Evolutionary conservation across 2,329 filamentous ascomycete species (phyloP).

Genomic region (Pestalotiopsis sp.): DNA sequence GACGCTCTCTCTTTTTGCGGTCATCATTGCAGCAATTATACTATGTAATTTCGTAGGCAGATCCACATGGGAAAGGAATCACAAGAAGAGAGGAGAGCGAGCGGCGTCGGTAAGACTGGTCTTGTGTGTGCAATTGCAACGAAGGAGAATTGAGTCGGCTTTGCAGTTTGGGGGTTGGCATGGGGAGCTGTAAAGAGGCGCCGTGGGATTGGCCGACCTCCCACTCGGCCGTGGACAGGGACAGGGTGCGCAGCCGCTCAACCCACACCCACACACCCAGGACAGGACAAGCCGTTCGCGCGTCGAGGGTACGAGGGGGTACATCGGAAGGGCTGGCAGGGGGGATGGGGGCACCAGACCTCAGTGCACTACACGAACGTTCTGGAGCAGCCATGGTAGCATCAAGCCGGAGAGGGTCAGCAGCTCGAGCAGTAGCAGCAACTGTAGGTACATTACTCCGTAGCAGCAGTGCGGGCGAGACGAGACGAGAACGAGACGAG

Average conservation of each 20-base stretch:
- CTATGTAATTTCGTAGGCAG: constrained; percentile 8
- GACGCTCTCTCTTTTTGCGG: not conserved
- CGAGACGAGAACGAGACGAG: not conserved
- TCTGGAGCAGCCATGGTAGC: not conserved
- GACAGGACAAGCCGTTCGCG: not conserved
- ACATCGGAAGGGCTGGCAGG: not conserved
- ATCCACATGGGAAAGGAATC: not conserved
- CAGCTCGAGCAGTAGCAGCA: not conserved
- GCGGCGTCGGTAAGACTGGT: constrained; percentile 3
- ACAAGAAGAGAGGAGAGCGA: not conserved
- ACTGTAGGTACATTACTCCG: not conserved
- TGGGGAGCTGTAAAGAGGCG: constrained; percentile 4
- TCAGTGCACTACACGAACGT: not conserved
- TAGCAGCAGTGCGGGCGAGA: not conserved
- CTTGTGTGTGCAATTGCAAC: constrained; percentile 8
- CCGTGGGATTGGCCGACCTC: constrained; percentile 11
- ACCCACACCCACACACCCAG: not conserved
- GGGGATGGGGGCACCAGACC: not conserved
- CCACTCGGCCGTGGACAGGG: constrained; percentile 14
- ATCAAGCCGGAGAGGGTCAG: too few relatives aligned
- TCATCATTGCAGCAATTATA: constrained; percentile 7
- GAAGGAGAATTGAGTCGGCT: not conserved
- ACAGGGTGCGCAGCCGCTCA: not conserved
- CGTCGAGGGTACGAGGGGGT: not conserved
- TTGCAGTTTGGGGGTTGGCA: not conserved